Evolutionary conservation across 1,284 basidiomycete species (phyloP).

Genomic region (Entoloma clypeatum): DNA sequence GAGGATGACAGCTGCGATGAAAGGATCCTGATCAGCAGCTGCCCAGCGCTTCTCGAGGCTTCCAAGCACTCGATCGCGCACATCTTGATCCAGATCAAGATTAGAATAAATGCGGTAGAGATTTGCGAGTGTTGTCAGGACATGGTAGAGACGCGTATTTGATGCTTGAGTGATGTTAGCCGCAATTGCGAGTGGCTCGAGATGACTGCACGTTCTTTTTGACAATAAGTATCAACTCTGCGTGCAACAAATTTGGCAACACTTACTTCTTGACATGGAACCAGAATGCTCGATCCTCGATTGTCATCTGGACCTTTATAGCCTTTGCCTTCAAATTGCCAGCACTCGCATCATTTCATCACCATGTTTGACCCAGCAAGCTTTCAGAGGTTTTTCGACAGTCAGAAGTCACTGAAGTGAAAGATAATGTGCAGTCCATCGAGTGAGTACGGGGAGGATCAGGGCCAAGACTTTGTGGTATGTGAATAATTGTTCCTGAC

Average conservation of each 20-base stretch:
- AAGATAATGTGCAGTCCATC: constrained; percentile 17
- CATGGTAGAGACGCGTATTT: constrained; percentile 23
- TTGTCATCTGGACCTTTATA: not conserved
- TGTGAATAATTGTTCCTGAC: constrained; percentile 12
- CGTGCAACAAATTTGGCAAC: not conserved
- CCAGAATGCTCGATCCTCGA: constrained; percentile 5
- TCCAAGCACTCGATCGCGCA: constrained; percentile 13
- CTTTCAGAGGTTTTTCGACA: not conserved
- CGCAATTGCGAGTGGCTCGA: constrained; percentile 17
- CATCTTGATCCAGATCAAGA: constrained; percentile 1
- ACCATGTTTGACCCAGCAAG: constrained; percentile 4
- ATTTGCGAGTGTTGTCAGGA: constrained; percentile 25
- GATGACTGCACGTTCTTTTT: not conserved
- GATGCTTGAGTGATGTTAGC: constrained; percentile 25
- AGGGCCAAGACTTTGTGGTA: constrained; percentile 8
- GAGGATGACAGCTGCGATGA: constrained; percentile 26
- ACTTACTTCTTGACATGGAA: constrained; percentile 7
- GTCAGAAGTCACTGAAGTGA: constrained; percentile 13
- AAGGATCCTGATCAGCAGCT: constrained; percentile 25
- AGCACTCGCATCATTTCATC: not conserved
- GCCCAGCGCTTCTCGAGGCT: constrained; percentile 28
- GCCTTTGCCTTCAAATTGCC: constrained; percentile 5
- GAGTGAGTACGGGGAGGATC: constrained; percentile 15
- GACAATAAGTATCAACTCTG: not conserved
- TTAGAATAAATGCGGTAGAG: constrained; percentile 20